A percentile compares a stretch with the other conserved stretches of the same genome.
Conservation (phyloP, 148 eudicot species). For the Chenopodium album region DNA sequence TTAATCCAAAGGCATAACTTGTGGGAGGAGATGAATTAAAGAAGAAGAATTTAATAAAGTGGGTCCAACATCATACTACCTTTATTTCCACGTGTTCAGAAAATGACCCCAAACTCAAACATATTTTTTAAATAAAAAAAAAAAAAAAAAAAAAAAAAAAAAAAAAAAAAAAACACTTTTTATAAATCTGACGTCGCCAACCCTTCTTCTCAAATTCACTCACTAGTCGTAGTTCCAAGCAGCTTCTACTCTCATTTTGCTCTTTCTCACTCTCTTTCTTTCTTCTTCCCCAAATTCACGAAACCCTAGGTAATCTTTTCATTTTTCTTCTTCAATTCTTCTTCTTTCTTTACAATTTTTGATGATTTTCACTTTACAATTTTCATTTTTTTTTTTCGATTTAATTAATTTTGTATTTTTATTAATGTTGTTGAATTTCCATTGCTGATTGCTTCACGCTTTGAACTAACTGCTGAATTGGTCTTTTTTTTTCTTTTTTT, state of each 20-base stretch:
- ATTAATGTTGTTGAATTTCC: not conserved
- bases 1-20: no score
- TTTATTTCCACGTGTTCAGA: slow-evolving; percentile 13
- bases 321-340: not conserved
- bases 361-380: not conserved
- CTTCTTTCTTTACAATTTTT: not conserved
- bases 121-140: not conserved
- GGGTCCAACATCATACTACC: not conserved
- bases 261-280: not conserved
- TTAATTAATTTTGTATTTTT: not conserved
- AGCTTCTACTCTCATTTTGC: not conserved
- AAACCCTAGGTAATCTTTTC: slow-evolving; percentile 19
- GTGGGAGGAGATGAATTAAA: no score
- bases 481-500: not conserved
- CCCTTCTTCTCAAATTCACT: not conserved
- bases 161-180: not conserved
- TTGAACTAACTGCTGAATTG: not conserved
- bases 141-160: not conserved
- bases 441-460: not conserved
- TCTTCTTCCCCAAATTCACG: not conserved
- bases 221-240: not conserved
- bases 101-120: slow-evolving; percentile 14
- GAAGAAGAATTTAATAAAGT: not conserved
- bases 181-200: not conserved
- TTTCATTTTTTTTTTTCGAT: not conserved